phyloP scores from a whole-genome alignment of 2,329 filamentous ascomycete species.

The Phyllosticta ampelicida region DNA sequence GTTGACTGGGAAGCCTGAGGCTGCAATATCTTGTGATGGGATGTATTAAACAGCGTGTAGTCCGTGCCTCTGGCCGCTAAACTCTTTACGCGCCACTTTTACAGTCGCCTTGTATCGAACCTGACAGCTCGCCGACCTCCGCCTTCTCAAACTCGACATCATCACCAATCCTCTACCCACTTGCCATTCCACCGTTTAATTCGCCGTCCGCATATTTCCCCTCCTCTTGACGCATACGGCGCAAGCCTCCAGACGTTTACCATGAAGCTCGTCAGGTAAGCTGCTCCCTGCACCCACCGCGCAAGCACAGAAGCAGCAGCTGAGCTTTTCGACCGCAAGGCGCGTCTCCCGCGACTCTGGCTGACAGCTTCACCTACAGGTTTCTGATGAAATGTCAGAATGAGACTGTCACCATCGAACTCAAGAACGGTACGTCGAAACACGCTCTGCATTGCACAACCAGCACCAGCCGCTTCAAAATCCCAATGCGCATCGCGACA shows the following conservation, averaged over 20 bases:
- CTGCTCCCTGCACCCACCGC: slow-evolving; percentile 15
- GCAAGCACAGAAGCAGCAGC: slow-evolving; percentile 26
- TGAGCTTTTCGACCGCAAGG: slow-evolving; percentile 34
- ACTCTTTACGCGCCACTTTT: not conserved
- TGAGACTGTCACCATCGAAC: slow-evolving; percentile 94
- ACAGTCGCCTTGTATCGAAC: not conserved
- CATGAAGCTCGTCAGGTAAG: slow-evolving; percentile 97
- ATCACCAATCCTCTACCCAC: not conserved
- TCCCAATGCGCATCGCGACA: not conserved
- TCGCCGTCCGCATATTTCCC: not conserved
- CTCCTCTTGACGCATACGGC: not conserved
- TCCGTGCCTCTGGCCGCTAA: not conserved
- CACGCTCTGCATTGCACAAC: not conserved
- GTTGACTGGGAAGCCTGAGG: not conserved
- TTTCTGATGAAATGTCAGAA: slow-evolving; percentile 99
- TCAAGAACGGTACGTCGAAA: slow-evolving; percentile 73
- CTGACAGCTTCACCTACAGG: slow-evolving; percentile 39
- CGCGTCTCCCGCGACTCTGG: slow-evolving; percentile 7
- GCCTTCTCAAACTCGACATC: slow-evolving; percentile 9
- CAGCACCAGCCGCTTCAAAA: not conserved
- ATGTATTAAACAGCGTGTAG: not conserved
- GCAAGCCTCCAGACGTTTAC: slow-evolving; percentile 31
- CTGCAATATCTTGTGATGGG: too few relatives aligned
- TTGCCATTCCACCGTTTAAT: not conserved
- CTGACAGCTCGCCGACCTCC: not conserved